Evolutionary conservation across 345 rosid genomes (phyloP).

Genomic region (Turritis glabra): DNA sequence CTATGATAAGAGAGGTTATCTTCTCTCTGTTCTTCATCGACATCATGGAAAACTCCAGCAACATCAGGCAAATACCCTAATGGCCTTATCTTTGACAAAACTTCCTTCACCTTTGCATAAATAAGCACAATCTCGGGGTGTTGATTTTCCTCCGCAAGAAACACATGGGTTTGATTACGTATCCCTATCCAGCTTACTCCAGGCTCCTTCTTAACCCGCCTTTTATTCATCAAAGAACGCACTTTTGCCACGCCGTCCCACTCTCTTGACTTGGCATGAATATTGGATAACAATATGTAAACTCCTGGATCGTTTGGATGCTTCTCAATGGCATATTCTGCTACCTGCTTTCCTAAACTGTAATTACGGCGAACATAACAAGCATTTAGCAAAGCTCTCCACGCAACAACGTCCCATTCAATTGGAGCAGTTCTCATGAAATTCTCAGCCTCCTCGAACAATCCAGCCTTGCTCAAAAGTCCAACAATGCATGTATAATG

Average conservation of each 20-base stretch:
- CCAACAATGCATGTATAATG: slow-evolving; percentile 81
- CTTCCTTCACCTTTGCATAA: slow-evolving; percentile 58
- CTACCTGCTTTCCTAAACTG: slow-evolving; percentile 59
- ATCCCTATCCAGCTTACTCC: slow-evolving; percentile 87
- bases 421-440: slow-evolving; percentile 68
- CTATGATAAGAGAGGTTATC: slow-evolving; percentile 71
- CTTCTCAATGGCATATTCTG: slow-evolving; percentile 43
- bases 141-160: slow-evolving; percentile 60
- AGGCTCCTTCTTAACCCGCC: slow-evolving; percentile 75
- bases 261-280: slow-evolving; percentile 64
- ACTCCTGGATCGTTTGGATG: slow-evolving; percentile 69
- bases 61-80: slow-evolving; percentile 72
- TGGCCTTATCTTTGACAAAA: slow-evolving; percentile 59
- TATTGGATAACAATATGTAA: slow-evolving; percentile 40
- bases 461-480: slow-evolving; percentile 74
- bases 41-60: slow-evolving; percentile 61
- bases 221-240: slow-evolving; percentile 65
- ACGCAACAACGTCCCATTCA: slow-evolving; percentile 77
- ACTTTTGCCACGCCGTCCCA: slow-evolving; percentile 73
- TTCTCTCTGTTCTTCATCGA: slow-evolving; percentile 87
- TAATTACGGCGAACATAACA: slow-evolving; percentile 62
- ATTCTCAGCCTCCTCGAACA: slow-evolving; percentile 55
- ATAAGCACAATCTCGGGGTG: slow-evolving; percentile 66
- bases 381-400: slow-evolving; percentile 75
- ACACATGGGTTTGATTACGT: slow-evolving; percentile 54